Percentiles rank a stretch among this genome's conserved stretches.
Conservation (phyloP, 371 early-diverging fungal genomes). For the Apophysomyces sp. region DNA sequence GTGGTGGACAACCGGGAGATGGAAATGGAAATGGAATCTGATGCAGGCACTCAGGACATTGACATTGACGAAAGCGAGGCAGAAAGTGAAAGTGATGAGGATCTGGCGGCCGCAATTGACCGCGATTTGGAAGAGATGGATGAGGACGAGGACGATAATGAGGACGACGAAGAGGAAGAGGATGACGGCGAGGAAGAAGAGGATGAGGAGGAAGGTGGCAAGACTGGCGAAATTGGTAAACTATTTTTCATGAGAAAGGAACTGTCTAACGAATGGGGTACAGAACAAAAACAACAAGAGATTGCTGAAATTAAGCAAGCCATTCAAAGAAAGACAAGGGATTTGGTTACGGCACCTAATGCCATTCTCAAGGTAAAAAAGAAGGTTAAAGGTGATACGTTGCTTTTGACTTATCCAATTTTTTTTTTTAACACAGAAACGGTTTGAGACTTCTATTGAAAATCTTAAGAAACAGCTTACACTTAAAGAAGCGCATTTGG, state of each 20-base stretch:
- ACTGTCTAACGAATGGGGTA: not conserved
- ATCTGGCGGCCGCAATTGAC: slow-evolving; percentile 48
- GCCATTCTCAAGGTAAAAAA: slow-evolving; percentile 45
- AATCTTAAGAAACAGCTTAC: slow-evolving; percentile 44
- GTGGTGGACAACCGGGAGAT: slow-evolving; percentile 47
- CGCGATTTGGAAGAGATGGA: slow-evolving; percentile 46
- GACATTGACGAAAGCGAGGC: slow-evolving; percentile 44
- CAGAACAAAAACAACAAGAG: slow-evolving; percentile 56
- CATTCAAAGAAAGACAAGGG: slow-evolving; percentile 41
- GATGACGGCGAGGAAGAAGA: slow-evolving; percentile 41
- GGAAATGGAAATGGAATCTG: slow-evolving; percentile 42
- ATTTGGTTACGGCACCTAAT: slow-evolving; percentile 46
- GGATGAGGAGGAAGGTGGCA: slow-evolving; percentile 35
- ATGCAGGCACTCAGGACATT: slow-evolving; percentile 47
- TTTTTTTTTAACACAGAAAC: slow-evolving; percentile 25
- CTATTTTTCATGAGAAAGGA: not conserved
- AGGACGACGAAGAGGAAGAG: slow-evolving; percentile 41
- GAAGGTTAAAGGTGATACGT: not conserved
- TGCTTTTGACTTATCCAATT: not conserved
- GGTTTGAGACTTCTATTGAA: slow-evolving; percentile 43
- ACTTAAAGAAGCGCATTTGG: slow-evolving; percentile 44
- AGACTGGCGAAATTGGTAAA: slow-evolving; percentile 44
- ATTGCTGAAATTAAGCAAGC: slow-evolving; percentile 48
- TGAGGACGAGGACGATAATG: slow-evolving; percentile 41
- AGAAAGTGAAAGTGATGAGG: slow-evolving; percentile 51